Conservation (phyloP, 352 stramenopile genomes). For the Globisporangium irregulare region DNA sequence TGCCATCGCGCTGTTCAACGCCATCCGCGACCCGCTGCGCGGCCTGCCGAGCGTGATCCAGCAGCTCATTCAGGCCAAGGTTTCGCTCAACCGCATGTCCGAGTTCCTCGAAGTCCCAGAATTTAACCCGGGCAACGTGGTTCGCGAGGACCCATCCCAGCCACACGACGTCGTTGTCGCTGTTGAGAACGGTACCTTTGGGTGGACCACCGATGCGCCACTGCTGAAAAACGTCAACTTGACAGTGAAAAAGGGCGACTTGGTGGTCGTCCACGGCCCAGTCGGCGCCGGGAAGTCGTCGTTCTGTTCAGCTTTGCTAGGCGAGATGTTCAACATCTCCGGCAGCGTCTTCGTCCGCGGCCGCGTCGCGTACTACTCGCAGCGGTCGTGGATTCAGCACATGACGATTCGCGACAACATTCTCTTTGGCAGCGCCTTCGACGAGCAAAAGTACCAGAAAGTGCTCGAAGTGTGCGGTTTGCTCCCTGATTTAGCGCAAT, state of each 20-base stretch:
- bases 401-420: slow-evolving; percentile 90
- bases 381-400: slow-evolving; percentile 91
- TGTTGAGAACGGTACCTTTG: slow-evolving; percentile 28
- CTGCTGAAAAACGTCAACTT: slow-evolving; percentile 20
- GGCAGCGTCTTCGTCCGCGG: slow-evolving; percentile 22
- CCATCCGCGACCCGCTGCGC: slow-evolving; percentile 33
- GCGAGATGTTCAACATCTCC: slow-evolving; percentile 32
- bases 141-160: neutral
- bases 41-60: slow-evolving; percentile 27
- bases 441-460: too few species aligned
- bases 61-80: slow-evolving; percentile 25
- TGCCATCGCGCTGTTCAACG: slow-evolving; percentile 39
- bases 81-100: slow-evolving; percentile 30
- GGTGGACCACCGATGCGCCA: slow-evolving; percentile 17
- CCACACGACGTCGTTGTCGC: slow-evolving; percentile 9
- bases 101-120: slow-evolving; percentile 27
- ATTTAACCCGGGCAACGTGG: slow-evolving; percentile 18
- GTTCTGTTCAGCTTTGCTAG: too few species aligned
- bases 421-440: slow-evolving; percentile 65
- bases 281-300: slow-evolving; percentile 17
- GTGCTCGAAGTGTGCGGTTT: too few species aligned
- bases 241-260: too few species aligned
- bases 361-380: slow-evolving; percentile 43
- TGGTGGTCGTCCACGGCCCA: too few species aligned
- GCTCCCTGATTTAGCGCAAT: too few species aligned